phyloP scores from a whole-genome alignment of 2,329 filamentous ascomycete species.

The Fusarium subglutinans region DNA sequence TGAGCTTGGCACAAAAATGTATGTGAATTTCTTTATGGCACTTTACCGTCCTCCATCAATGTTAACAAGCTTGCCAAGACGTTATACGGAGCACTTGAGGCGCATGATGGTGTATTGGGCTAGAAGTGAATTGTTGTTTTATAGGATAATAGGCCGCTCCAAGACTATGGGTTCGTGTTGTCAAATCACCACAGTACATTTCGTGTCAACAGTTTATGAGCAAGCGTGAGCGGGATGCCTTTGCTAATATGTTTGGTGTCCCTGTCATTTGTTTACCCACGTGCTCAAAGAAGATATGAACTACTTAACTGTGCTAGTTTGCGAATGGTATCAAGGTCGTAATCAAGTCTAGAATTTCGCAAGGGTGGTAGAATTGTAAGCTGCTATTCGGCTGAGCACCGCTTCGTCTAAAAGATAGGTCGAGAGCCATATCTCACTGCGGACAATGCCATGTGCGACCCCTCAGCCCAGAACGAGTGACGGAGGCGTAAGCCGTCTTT shows the following conservation, averaged over 20 bases:
- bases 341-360: neutral
- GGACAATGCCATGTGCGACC: neutral
- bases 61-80: conserved; percentile 40
- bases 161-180: conserved; percentile 23
- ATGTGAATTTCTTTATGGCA: conserved; percentile 42
- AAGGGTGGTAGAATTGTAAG: neutral
- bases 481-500: neutral
- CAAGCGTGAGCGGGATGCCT: neutral
- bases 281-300: neutral
- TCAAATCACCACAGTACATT: conserved; percentile 1
- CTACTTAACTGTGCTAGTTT: neutral
- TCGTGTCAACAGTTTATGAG: neutral
- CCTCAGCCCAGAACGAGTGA: neutral
- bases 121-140: conserved; percentile 23
- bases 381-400: neutral
- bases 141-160: conserved; percentile 12
- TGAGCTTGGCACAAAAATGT: conserved; percentile 44
- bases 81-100: conserved; percentile 30
- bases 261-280: neutral
- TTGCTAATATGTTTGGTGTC: neutral
- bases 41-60: conserved; percentile 37
- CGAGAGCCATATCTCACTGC: neutral
- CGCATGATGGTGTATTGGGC: conserved; percentile 25
- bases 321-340: neutral
- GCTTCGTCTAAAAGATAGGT: neutral